Evolutionary conservation across 2,329 filamentous ascomycete species (phyloP), one percentile per base, ranked within the genome.

Genomic region (Fusarium sp.): DNA sequence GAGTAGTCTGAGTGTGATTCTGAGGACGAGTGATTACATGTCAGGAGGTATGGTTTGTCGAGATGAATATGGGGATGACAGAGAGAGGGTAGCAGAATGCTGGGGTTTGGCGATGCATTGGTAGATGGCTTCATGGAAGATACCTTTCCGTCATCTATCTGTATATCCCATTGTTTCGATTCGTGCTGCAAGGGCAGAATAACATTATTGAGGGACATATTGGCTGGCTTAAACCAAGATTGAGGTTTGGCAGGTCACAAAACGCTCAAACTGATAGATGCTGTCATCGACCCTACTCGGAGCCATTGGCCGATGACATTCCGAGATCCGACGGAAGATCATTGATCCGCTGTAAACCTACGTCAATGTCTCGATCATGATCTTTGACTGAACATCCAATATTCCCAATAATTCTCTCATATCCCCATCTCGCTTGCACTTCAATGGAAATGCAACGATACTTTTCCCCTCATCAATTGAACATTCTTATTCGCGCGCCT

Each of bases 51-150:
- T 20, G 63, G 55, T 2, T 66, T 66, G 4, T 66, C 63, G 5
- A 66, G 55, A 24, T 66, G 63, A 0, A 66, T 66, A 18, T 66
- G 63, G 9, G 63, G 63, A 38, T 66, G 63, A 6, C 62, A 66
- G 6, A 66, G 63, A 1, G 62, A 45, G 2, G 63, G 63, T 5
- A 66, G 62, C 18, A 66, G 32, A 1, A 66, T 9, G n/a, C n/a
- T 55, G 0, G 58, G 43, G 4, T 20, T 55, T 47, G 20, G 46
- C 8, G 38, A 27, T 12, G 15, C 25, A 0, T 11, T 3, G 6
- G 8, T 3, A 1, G 55, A 16, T 16, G 38, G 43, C 13, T 55
- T 46, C 44, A 66, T 66, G 25, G 62, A 66, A 3, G 30, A 24
- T 11, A 67, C 38, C 13, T 48, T 20, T 25, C 62, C 40, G 1